These are phyloP conservation scores for Neonectria punicea DNA, from an alignment of 2,329 filamentous ascomycete genomes.

Conservation along the genomic window DNA sequence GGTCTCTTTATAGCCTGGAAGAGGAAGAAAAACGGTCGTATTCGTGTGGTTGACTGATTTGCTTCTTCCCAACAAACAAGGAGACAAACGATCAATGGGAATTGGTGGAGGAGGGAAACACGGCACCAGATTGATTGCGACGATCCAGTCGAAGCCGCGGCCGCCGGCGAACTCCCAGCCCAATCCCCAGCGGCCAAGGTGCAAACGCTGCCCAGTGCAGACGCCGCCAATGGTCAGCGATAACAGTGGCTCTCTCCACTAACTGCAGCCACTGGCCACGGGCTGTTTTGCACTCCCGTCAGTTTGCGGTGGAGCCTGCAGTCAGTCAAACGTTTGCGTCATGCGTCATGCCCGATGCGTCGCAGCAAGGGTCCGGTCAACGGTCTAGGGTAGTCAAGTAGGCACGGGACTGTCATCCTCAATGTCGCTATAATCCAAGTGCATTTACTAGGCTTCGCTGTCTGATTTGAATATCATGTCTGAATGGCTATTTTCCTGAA, in stretches of 20 bases:
- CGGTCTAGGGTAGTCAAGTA: slow-evolving; percentile 5
- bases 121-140: background rate
- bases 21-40: background rate
- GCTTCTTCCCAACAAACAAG: background rate
- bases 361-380: background rate
- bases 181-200: slow-evolving; percentile 17
- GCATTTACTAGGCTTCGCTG: background rate
- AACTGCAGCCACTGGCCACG: slow-evolving; percentile 7
- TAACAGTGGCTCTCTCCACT: background rate
- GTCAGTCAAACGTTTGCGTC: slow-evolving; percentile 5
- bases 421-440: background rate
- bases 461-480: background rate
- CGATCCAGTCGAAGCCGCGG: background rate
- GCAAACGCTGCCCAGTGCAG: slow-evolving; percentile 15
- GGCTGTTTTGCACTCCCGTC: background rate
- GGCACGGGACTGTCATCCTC: background rate
- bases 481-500: background rate
- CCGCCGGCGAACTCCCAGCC: slow-evolving; percentile 1
- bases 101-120: background rate
- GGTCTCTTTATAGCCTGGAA: background rate
- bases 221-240: slow-evolving; percentile 19
- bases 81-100: background rate
- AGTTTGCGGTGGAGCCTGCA: no score
- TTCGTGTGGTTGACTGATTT: slow-evolving; percentile 1
- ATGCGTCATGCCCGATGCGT: slow-evolving; percentile 19